phyloP scores from a whole-genome alignment of 2,329 filamentous ascomycete species.

The Aschersonia sp. region DNA sequence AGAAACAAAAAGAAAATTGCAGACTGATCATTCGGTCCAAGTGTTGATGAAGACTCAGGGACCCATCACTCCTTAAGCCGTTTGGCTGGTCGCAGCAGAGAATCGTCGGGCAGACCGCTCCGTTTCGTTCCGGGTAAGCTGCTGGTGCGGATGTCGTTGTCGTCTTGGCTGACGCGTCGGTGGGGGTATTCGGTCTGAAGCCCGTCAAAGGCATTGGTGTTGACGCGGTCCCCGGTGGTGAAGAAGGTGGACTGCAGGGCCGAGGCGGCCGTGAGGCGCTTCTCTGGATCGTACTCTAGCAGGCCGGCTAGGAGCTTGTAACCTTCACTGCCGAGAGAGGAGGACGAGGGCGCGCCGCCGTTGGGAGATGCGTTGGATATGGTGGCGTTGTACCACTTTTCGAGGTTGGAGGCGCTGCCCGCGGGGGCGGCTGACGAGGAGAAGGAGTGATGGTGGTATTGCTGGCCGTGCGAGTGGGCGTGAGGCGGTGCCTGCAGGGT shows the following conservation, averaged over 20 bases:
- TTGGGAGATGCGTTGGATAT: conserved; percentile 39
- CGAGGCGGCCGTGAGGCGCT: conserved; percentile 73
- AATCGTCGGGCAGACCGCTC: conserved; percentile 72
- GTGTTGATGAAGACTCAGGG: too few species aligned
- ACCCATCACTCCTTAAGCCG: conserved; percentile 40
- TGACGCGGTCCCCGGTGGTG: conserved; percentile 55
- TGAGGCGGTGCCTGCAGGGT: conserved; percentile 35
- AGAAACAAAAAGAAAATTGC: too few species aligned
- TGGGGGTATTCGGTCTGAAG: conserved; percentile 80
- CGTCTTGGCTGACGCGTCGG: conserved; percentile 80
- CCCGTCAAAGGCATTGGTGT: conserved; percentile 80
- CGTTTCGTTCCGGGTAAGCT: conserved; percentile 86
- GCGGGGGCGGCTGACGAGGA: conserved; percentile 9
- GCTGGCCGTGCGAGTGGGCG: conserved; percentile 20
- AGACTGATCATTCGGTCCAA: too few species aligned
- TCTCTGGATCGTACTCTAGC: conserved; percentile 85
- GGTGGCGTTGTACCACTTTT: conserved; percentile 67
- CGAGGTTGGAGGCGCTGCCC: conserved; percentile 37
- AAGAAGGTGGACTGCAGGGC: conserved; percentile 92
- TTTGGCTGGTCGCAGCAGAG: conserved; percentile 48
- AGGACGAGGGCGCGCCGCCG: conserved; percentile 21
- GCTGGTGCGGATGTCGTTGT: conserved; percentile 86
- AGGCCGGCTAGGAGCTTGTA: conserved; percentile 70
- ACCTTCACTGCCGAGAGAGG: conserved; percentile 59
- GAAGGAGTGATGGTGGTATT: conserved; percentile 13